Percentiles rank a stretch among this genome's conserved stretches.
These are phyloP conservation scores for Colletotrichum chlorophyti DNA, from an alignment of 2,329 filamentous ascomycete genomes.

Conservation along the genomic window DNA sequence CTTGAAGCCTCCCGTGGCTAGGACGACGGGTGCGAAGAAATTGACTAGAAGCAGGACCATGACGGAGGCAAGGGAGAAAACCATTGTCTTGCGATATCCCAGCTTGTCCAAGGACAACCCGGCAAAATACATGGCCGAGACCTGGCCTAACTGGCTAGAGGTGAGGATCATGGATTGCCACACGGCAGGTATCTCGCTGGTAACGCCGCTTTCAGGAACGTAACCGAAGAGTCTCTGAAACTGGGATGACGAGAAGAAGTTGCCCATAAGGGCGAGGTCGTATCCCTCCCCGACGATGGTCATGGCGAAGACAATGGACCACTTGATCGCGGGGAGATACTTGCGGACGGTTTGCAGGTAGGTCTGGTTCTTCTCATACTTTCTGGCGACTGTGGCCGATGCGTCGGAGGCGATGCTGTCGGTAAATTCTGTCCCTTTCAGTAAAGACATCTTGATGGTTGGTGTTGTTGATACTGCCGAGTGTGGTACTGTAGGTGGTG, in stretches of 20 bases:
- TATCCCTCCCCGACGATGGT: conserved; percentile 33
- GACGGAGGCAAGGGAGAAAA: conserved; percentile 2
- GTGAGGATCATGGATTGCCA: conserved; percentile 46
- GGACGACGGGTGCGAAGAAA: conserved; percentile 27
- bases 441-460: background rate
- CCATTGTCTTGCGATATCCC: conserved; percentile 22
- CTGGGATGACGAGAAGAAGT: conserved; percentile 40
- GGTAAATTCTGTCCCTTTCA: background rate
- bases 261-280: conserved; percentile 42
- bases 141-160: conserved; percentile 6
- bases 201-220: conserved; percentile 27
- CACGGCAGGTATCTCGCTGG: conserved; percentile 44
- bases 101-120: conserved; percentile 5
- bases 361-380: conserved; percentile 3
- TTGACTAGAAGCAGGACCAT: conserved; percentile 13
- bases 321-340: conserved; percentile 20
- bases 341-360: background rate
- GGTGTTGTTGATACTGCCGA: too few species aligned
- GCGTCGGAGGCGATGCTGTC: conserved; percentile 4
- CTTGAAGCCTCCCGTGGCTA: conserved; percentile 45
- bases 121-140: conserved; percentile 11
- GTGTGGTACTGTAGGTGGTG: too few species aligned
- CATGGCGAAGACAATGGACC: conserved; percentile 28
- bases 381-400: background rate
- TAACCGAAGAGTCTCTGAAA: conserved; percentile 38